phyloP scores from a whole-genome alignment of 2,329 filamentous ascomycete species.

The Nemania abortiva region DNA sequence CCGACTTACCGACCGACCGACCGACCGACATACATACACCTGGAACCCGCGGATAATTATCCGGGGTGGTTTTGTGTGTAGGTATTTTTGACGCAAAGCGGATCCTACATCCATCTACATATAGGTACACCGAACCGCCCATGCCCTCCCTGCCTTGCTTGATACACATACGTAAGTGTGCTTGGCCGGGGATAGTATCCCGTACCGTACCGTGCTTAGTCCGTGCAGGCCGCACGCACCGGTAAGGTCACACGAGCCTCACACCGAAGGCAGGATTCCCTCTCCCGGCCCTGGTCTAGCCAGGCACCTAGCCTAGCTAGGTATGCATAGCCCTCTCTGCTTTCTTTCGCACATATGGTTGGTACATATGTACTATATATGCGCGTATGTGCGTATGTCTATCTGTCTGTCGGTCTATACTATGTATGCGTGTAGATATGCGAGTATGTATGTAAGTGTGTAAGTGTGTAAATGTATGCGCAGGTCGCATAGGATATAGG shows the following conservation, averaged over 20 bases:
- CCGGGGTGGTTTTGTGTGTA: too few relatives aligned
- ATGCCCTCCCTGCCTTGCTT: too few relatives aligned
- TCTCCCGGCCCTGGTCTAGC: slow-evolving; percentile 1
- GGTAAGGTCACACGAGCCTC: slow-evolving; percentile 36
- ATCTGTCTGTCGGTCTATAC: neutral
- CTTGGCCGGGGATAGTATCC: slow-evolving; percentile 16
- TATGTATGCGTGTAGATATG: neutral
- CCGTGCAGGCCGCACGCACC: slow-evolving; percentile 12
- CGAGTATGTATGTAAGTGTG: neutral
- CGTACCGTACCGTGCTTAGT: slow-evolving; percentile 11
- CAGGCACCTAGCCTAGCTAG: neutral
- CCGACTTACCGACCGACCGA: too few relatives aligned
- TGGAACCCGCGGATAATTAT: slow-evolving; percentile 16
- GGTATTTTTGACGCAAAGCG: slow-evolving; percentile 25
- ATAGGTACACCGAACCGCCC: too few relatives aligned
- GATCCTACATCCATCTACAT: slow-evolving; percentile 2
- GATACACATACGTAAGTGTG: slow-evolving; percentile 1
- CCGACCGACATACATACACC: neutral
- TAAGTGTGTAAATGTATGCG: neutral
- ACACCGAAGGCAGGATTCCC: slow-evolving; percentile 32
- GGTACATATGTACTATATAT: too few relatives aligned
- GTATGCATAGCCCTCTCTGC: neutral
- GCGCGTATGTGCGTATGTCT: neutral
- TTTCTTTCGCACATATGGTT: too few relatives aligned
- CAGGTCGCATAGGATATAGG: neutral